A percentile compares a stretch with the other conserved stretches of the same genome.
Evolutionary conservation across 352 stramenopile genomes (phyloP).

Genomic region (Pythium vanterpoolii): DNA sequence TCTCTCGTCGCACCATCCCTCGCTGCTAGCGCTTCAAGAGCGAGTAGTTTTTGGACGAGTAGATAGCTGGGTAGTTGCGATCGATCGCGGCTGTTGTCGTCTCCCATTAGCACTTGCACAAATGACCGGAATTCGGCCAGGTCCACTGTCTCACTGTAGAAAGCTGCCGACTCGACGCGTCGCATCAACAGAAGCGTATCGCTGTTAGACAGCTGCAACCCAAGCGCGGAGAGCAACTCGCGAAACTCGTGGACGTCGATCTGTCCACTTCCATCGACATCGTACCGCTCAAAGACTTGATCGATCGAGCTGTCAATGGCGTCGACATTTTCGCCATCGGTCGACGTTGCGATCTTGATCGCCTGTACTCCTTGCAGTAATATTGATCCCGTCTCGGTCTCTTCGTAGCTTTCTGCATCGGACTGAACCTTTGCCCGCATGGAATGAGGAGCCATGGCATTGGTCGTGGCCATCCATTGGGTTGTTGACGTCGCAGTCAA

Average conservation of each 20-base stretch:
- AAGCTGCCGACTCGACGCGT: constrained; percentile 27
- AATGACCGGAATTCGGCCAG: constrained; percentile 31
- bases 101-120: constrained; percentile 9
- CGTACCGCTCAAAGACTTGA: constrained; percentile 53
- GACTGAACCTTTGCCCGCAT: constrained; percentile 10
- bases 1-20: constrained; percentile 9
- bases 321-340: constrained; percentile 17
- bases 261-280: constrained; percentile 45
- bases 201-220: constrained; percentile 34
- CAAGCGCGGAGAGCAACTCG: constrained; percentile 34
- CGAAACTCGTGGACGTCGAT: constrained; percentile 62
- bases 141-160: constrained; percentile 22
- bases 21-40: not conserved
- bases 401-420: constrained; percentile 1
- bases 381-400: constrained; percentile 19
- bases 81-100: not conserved
- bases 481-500: constrained; percentile 29
- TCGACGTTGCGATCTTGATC: constrained; percentile 25
- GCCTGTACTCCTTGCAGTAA: constrained; percentile 49
- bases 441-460: constrained; percentile 19
- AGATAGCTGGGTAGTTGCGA: not conserved
- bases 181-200: constrained; percentile 51
- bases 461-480: constrained; percentile 40
- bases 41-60: constrained; percentile 1
- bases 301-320: constrained; percentile 23